Conservation (phyloP, 2,329 filamentous ascomycete species). For the Venturia asperata region DNA sequence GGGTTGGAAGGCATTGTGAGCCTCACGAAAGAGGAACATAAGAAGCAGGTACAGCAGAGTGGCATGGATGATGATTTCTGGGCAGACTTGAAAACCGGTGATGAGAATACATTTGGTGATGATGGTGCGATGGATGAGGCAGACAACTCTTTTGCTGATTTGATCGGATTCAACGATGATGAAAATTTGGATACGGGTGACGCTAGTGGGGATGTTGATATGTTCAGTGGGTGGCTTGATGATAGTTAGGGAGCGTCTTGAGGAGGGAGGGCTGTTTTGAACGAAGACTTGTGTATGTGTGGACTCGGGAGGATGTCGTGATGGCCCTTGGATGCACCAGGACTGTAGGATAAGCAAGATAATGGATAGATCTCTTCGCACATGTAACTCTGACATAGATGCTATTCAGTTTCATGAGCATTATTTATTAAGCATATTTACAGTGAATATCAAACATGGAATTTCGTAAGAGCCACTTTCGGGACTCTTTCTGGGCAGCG, state of each 20-base stretch:
- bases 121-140: background rate
- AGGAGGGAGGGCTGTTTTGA: background rate
- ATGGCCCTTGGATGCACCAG: background rate
- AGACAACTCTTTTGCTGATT: constrained; percentile 13
- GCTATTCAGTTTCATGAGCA: background rate
- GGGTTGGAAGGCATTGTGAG: background rate
- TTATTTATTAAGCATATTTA: background rate
- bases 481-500: too few relatives aligned
- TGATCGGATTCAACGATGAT: constrained; percentile 5
- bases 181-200: background rate
- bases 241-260: background rate
- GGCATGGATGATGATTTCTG: constrained; percentile 1
- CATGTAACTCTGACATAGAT: background rate
- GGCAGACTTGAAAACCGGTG: background rate
- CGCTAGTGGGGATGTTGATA: background rate
- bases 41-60: background rate
- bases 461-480: too few relatives aligned
- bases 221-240: background rate
- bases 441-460: too few relatives aligned
- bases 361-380: background rate
- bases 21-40: background rate
- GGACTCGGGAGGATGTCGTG: background rate
- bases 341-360: background rate
- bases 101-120: background rate
- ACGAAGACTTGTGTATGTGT: background rate